Base-by-base conservation (phyloP, 1,284 basidiomycete species). In the Phlebopus sp. region DNA sequence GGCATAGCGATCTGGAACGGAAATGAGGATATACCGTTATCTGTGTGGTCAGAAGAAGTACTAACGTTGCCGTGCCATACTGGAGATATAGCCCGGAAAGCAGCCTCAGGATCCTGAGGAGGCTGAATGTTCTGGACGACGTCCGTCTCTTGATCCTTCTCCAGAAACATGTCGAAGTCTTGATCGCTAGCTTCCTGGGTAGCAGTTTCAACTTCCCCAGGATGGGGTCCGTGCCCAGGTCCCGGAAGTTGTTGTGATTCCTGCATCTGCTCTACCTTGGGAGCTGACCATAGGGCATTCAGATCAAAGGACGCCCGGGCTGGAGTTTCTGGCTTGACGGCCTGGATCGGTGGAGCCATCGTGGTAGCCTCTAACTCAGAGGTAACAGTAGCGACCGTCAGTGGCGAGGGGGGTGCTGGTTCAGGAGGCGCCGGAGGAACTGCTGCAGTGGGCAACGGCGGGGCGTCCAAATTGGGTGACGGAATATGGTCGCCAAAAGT, bases 141-240 rank as follows among this genome's bases (percentile, higher is more conserved):
- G 9, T 62, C 63, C n/a, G 70, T 29, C 2, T 73, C 69, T 10
- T 75, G 68, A 17, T 76, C 76, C 54, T 77, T 79, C 52, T 85
- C 79, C 38, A 91, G 64, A 59, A 91, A 86, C 82, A 90, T 88
- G 55, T 90, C 89, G 58, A 91, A 90, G 62, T 89, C 89, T 50
- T 80, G 76, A 64, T 90, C 86, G 40, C 84, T 79, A 5, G 82
- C 76, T 49, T 74, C 78, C 34, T 65, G 64, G 14, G 66, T 64
- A n/a, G 59, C 54, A 30, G 69, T 44, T 5, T 75, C 71, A 27
- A 71, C 61, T 37, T 76, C 77, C 60, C 77, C 74, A 40, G 73
- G 74, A 15, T 64, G 64, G 14, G 47, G 47, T 15, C 55, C 51
- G 4, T 55, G 52, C 17, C 59, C 53, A 13, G 58, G 55, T 35